A percentile compares a stretch with the other conserved stretches of the same genome.
Conservation (phyloP, 495 filamentous ascomycete genomes). For the Staphylotrichum longicolle region DNA sequence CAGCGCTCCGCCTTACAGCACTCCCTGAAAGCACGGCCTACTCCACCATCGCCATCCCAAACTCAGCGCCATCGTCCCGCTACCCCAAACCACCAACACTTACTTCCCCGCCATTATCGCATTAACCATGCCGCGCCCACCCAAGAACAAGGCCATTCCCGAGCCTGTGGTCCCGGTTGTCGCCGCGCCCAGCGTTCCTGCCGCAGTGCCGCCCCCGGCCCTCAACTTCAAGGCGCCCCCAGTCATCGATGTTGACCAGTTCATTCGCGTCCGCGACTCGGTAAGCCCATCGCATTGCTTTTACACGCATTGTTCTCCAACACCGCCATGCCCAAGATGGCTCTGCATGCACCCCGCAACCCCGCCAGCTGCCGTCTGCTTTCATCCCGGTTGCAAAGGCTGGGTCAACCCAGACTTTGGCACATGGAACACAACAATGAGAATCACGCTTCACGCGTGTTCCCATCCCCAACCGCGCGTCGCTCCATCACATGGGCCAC, state of each 20-base stretch:
- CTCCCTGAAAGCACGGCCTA: slow-evolving; percentile 17
- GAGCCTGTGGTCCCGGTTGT: slow-evolving; percentile 38
- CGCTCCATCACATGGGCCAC: neutral
- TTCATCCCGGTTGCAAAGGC: neutral
- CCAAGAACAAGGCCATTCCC: slow-evolving; percentile 34
- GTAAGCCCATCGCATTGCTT: slow-evolving; percentile 35
- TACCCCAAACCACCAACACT: slow-evolving; percentile 26
- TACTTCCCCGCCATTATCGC: slow-evolving; percentile 3
- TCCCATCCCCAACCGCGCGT: neutral
- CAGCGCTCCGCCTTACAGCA: slow-evolving; percentile 26
- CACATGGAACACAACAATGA: neutral
- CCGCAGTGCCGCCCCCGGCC: neutral
- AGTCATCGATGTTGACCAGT: slow-evolving; percentile 49
- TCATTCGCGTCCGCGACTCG: slow-evolving; percentile 50
- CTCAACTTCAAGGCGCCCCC: slow-evolving; percentile 31
- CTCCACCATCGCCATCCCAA: slow-evolving; percentile 29
- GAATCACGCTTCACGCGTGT: neutral
- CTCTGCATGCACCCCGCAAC: neutral
- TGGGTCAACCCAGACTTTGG: neutral
- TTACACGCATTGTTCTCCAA: neutral
- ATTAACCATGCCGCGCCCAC: slow-evolving; percentile 38
- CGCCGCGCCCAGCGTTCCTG: slow-evolving; percentile 18
- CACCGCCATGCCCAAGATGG: neutral
- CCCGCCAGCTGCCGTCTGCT: neutral
- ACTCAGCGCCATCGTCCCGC: slow-evolving; percentile 23